Evolutionary conservation across 192 early-diverging fungal genomes (phyloP).

Genomic region (Dissophora globulifera): DNA sequence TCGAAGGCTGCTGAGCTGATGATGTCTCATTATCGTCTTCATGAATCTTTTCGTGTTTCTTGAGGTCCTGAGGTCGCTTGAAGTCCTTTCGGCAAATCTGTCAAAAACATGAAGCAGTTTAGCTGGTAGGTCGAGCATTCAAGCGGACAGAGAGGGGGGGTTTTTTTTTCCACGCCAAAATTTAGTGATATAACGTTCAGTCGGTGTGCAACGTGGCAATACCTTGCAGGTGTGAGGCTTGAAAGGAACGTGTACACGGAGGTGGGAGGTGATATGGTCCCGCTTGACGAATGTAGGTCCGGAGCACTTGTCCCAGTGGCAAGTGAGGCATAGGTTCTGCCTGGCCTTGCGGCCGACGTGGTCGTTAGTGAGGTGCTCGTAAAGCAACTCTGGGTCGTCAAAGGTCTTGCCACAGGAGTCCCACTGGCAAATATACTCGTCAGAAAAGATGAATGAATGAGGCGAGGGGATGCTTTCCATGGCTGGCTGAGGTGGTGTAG

Average conservation of each 20-base stretch:
- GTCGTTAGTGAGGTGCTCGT: slow-evolving; percentile 84
- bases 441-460: slow-evolving; percentile 45
- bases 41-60: slow-evolving; percentile 93
- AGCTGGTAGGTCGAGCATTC: not conserved
- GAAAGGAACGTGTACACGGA: slow-evolving; percentile 91
- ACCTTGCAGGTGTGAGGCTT: slow-evolving; percentile 90
- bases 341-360: slow-evolving; percentile 93
- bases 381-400: slow-evolving; percentile 85
- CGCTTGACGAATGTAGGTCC: slow-evolving; percentile 78
- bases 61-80: slow-evolving; percentile 96
- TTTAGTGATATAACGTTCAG: too few species aligned
- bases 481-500: not conserved
- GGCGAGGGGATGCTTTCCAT: slow-evolving; percentile 19
- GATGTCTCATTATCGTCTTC: slow-evolving; percentile 52
- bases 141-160: not conserved
- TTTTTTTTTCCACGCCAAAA: too few species aligned
- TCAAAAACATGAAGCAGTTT: not conserved
- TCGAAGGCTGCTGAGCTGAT: slow-evolving; percentile 1
- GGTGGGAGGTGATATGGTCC: slow-evolving; percentile 98
- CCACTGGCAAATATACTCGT: slow-evolving; percentile 60
- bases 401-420: slow-evolving; percentile 62
- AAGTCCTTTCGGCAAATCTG: slow-evolving; percentile 84
- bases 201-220: too few species aligned
- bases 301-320: slow-evolving; percentile 88
- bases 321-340: slow-evolving; percentile 87